Base-by-base conservation (phyloP, 1,139 yeast species). In the Chernovozyma aurita region DNA sequence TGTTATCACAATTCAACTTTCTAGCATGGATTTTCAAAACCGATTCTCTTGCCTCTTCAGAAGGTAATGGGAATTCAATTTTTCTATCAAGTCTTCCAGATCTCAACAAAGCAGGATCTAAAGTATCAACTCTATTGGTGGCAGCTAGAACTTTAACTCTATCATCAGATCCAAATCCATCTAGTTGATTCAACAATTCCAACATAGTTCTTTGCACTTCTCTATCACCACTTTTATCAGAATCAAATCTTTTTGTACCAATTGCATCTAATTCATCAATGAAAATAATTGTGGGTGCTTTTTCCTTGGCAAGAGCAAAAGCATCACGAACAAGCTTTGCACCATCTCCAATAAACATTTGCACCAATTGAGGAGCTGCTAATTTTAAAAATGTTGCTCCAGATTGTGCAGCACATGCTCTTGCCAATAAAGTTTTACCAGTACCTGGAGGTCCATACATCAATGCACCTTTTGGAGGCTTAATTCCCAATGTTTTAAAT, bases 371-470 rank as follows among this genome's bases (percentile, higher is more conserved):
- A 15, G 99, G 98, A 34, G 97, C 99, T 0, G 98, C 97, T 45
- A 94, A 73, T 57, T 92, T 92, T 55, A 92, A 72, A 59, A 92
- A 92, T 0, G 98, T 92, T n/a, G 98, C 98, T 42, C 94, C 95
- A 0, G 96, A 85, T 61, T 92, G 97, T 4, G 98, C 98, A 12
- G 99, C 99, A 76, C 98, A 92, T 2, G 98, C 98, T 59, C 98
- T 78, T 4, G 99, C 99, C 48, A 92, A 73, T 45, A 92, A 72
- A 1, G 98, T 92, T 64, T 92, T 92, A 61, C 99, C 99, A 2
- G 99, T 92, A 55, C 99, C 99, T 35, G 99, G 99, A 14, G 99
- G 98, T 8, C 99, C 99, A 59, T 92, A 92, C 98, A 92, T 92
- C 42, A 92, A 71, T 0, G 97, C 98, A 50, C 98, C 98, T 63